Percentiles rank a stretch among this genome's conserved stretches.
phyloP scores from a whole-genome alignment of 2,329 filamentous ascomycete species.

The Beauveria sp. region DNA sequence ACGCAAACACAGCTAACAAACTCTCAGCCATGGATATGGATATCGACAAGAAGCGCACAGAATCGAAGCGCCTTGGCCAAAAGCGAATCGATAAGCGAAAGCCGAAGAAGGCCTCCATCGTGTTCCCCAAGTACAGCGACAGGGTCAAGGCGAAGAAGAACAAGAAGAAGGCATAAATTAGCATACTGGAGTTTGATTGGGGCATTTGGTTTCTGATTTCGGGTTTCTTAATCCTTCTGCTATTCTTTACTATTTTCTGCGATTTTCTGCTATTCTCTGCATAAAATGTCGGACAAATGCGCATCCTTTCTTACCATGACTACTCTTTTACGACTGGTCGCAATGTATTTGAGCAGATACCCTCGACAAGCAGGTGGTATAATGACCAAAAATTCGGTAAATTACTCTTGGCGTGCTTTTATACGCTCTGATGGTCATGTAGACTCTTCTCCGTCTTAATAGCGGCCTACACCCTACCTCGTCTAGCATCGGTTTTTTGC shows the following conservation, averaged over 20 bases:
- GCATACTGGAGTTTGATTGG: not conserved
- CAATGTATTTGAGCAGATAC: slow-evolving; percentile 3
- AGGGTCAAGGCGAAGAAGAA: slow-evolving; percentile 40
- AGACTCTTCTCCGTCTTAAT: not conserved
- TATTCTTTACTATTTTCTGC: too few relatives aligned
- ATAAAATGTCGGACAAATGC: not conserved
- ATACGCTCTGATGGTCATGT: not conserved
- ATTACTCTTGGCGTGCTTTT: not conserved
- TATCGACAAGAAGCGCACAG: slow-evolving; percentile 40
- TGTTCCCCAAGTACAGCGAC: slow-evolving; percentile 52
- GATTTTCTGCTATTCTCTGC: not conserved
- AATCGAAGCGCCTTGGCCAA: slow-evolving; percentile 33
- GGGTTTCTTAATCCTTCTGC: not conserved
- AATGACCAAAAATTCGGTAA: not conserved
- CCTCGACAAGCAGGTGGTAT: slow-evolving; percentile 3
- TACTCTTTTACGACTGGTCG: not conserved
- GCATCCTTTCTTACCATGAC: not conserved
- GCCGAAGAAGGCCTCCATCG: slow-evolving; percentile 48
- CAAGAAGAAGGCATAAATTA: slow-evolving; percentile 11
- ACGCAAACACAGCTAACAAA: not conserved
- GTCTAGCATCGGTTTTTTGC: not conserved
- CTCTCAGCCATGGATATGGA: slow-evolving; percentile 55
- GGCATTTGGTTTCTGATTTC: not conserved
- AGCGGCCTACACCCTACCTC: not conserved
- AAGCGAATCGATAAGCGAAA: slow-evolving; percentile 51